These are phyloP conservation scores for Raphanus hybrid DNA, from an alignment of 441 rosid species.

Conservation along the genomic window DNA sequence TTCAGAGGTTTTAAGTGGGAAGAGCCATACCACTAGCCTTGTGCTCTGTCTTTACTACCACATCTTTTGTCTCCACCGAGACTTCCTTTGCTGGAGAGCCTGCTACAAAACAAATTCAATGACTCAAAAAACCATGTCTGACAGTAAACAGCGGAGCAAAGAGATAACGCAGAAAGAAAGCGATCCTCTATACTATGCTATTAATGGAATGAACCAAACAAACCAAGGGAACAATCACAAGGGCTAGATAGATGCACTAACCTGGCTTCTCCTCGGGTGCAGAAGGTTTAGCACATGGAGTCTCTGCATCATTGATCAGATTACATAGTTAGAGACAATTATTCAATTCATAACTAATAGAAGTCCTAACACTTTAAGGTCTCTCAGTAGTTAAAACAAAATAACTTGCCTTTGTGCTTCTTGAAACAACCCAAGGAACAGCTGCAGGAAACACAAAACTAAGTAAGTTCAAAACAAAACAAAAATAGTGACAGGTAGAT, in stretches of 20 bases:
- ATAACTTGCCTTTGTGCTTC: conserved; percentile 67
- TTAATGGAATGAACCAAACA: background rate
- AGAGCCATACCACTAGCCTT: conserved; percentile 61
- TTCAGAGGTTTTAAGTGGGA: background rate
- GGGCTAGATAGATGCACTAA: conserved; percentile 31
- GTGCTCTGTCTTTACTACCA: conserved; percentile 49
- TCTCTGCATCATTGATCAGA: conserved; percentile 50
- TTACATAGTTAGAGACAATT: conserved; percentile 17
- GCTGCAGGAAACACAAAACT: conserved; percentile 45
- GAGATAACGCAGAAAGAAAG: no score
- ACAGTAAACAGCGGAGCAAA: background rate
- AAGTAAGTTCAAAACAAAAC: background rate
- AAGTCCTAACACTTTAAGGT: conserved; percentile 3
- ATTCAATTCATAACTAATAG: background rate
- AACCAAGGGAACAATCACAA: background rate
- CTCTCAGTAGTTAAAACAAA: no score
- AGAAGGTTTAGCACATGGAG: conserved; percentile 60
- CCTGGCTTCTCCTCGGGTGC: conserved; percentile 51
- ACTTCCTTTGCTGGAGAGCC: no score
- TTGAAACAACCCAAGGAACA: conserved; percentile 82
- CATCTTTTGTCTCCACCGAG: conserved; percentile 15
- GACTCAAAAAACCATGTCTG: conserved; percentile 8
- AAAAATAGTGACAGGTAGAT: background rate
- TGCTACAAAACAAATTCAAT: background rate
- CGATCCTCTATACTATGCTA: background rate